These are phyloP conservation scores for Candida frijolesensis DNA, from an alignment of 1,139 yeast genomes.

Conservation along the genomic window DNA sequence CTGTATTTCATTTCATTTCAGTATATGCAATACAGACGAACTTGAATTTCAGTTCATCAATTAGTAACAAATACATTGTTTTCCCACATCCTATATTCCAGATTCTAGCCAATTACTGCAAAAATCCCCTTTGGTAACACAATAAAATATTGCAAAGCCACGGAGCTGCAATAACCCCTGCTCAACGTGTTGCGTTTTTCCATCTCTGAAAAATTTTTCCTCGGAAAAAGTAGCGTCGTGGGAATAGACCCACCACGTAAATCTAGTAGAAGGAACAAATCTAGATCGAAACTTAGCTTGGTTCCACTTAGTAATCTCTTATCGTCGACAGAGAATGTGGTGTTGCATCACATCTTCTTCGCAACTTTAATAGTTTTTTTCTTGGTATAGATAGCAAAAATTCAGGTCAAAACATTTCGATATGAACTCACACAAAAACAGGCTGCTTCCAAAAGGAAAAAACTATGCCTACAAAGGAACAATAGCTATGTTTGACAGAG, in stretches of 20 bases:
- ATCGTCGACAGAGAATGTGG: background rate
- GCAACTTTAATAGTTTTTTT: background rate
- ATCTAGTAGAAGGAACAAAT: background rate
- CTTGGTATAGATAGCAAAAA: background rate
- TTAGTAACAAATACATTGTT: too few species aligned
- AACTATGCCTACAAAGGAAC: too few species aligned
- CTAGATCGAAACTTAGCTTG: too few species aligned
- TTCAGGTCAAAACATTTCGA: background rate
- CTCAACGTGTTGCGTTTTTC: background rate
- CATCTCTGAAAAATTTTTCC: background rate
- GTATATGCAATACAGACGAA: too few species aligned
- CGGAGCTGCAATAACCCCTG: too few species aligned
- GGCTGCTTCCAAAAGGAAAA: too few species aligned
- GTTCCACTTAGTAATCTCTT: background rate
- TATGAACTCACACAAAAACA: background rate
- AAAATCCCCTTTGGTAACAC: background rate
- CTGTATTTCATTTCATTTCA: background rate
- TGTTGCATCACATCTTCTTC: too few species aligned
- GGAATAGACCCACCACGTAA: background rate
- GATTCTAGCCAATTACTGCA: slow-evolving; percentile 3
- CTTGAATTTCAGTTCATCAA: background rate
- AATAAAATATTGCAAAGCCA: background rate
- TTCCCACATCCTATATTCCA: background rate
- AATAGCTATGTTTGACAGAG: too few species aligned
- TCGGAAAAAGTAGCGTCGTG: background rate